A percentile compares a stretch with the other conserved stretches of the same genome.
Conservation (phyloP, 169 alveolate genomes). For the Plasmodium coatneyi region DNA sequence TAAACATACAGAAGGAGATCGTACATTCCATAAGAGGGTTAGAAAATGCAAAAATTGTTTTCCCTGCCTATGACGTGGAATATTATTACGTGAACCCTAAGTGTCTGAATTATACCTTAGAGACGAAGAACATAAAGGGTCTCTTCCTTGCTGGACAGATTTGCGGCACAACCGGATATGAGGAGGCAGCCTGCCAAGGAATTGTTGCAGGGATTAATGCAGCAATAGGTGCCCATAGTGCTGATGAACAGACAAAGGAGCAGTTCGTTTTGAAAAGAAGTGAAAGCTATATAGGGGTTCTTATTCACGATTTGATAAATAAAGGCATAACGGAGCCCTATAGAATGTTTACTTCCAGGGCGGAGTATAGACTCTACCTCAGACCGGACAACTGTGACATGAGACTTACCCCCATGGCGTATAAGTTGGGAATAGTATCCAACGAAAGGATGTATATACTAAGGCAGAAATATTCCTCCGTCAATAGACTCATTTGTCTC, state of each 20-base stretch:
- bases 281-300: constrained; percentile 92
- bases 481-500: constrained; percentile 33
- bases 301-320: constrained; percentile 91
- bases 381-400: constrained; percentile 91
- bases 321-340: constrained; percentile 92
- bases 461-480: constrained; percentile 75
- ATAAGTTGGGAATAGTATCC: constrained; percentile 83
- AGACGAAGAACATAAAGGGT: constrained; percentile 83
- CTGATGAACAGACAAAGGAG: neutral
- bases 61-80: constrained; percentile 93
- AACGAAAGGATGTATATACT: constrained; percentile 76
- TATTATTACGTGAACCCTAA: constrained; percentile 90
- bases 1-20: constrained; percentile 84
- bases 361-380: constrained; percentile 88
- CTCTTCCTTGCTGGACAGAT: constrained; percentile 93
- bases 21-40: constrained; percentile 81
- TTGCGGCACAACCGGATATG: constrained; percentile 96
- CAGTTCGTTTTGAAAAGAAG: constrained; percentile 81
- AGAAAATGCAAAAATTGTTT: constrained; percentile 87
- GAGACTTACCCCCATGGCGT: constrained; percentile 87
- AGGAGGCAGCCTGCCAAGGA: constrained; percentile 95
- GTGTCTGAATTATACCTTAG: constrained; percentile 85
- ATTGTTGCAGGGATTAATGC: constrained; percentile 94
- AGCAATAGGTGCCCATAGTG: constrained; percentile 79
- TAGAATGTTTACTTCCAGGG: constrained; percentile 92